These are phyloP conservation scores for Keithomyces neogunnii DNA, from an alignment of 2,329 filamentous ascomycete species.

Conservation along the genomic window DNA sequence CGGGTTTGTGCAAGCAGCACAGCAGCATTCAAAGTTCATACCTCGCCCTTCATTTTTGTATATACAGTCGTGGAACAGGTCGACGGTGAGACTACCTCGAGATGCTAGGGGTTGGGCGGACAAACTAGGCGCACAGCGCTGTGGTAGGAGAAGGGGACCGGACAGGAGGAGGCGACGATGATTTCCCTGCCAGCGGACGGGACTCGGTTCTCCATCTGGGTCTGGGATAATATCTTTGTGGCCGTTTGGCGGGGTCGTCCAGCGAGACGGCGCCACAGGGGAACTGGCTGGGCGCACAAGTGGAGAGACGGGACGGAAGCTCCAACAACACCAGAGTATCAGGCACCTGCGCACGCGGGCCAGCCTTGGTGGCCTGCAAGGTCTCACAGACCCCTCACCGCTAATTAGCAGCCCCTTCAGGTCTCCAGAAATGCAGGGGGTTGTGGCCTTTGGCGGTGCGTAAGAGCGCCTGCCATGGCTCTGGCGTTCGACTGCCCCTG, in stretches of 20 bases:
- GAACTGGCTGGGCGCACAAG: not conserved
- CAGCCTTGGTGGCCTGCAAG: not conserved
- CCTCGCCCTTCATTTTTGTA: conserved; percentile 47
- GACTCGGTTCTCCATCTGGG: not conserved
- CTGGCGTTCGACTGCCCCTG: no score
- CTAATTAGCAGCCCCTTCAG: not conserved
- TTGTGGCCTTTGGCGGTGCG: not conserved
- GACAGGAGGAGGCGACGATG: conserved; percentile 23
- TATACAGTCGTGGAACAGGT: conserved; percentile 10
- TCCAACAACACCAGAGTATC: not conserved
- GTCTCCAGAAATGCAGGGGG: not conserved
- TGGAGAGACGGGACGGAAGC: not conserved
- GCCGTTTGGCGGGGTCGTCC: conserved; percentile 4
- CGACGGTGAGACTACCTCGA: conserved; percentile 8
- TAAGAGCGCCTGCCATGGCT: not conserved
- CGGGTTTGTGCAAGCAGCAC: not conserved
- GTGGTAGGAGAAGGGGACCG: conserved; percentile 11
- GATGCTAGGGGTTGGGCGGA: conserved; percentile 2
- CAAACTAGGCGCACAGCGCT: conserved; percentile 27
- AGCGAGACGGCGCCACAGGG: conserved; percentile 4
- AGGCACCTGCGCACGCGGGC: not conserved
- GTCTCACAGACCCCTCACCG: conserved; percentile 8
- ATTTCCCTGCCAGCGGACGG: conserved; percentile 15
- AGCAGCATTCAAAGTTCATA: conserved; percentile 24
- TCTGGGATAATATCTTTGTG: not conserved